phyloP scores from a whole-genome alignment of 2,329 filamentous ascomycete species.

The Beauveria medogensis region DNA sequence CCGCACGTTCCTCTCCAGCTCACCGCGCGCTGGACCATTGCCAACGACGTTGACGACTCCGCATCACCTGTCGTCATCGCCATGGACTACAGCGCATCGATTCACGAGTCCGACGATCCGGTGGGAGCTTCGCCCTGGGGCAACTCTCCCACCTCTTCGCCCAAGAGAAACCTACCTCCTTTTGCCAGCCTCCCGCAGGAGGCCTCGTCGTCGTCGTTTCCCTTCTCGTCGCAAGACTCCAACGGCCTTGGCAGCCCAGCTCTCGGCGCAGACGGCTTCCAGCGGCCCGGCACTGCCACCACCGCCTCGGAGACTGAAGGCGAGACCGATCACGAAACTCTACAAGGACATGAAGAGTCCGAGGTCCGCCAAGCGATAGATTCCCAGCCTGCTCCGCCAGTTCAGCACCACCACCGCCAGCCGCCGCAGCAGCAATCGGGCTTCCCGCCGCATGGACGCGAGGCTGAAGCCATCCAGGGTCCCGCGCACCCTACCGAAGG shows the following conservation, averaged over 20 bases:
- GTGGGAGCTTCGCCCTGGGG: slow-evolving; percentile 49
- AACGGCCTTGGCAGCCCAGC: slow-evolving; percentile 33
- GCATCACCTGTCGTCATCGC: slow-evolving; percentile 10
- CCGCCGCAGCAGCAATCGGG: slow-evolving; percentile 15
- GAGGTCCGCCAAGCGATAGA: background rate
- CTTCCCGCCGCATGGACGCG: slow-evolving; percentile 25
- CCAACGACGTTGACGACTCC: slow-evolving; percentile 2
- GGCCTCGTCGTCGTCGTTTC: slow-evolving; percentile 34
- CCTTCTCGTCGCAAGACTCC: slow-evolving; percentile 33
- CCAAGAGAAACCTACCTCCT: slow-evolving; percentile 35
- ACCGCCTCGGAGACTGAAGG: slow-evolving; percentile 37
- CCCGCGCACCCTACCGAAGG: background rate
- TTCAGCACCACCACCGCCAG: slow-evolving; percentile 17
- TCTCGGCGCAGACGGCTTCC: slow-evolving; percentile 31
- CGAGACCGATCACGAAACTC: slow-evolving; percentile 24
- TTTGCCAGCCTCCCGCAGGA: slow-evolving; percentile 36
- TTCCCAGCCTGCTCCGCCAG: slow-evolving; percentile 22
- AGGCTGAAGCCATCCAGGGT: background rate
- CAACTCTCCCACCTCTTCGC: slow-evolving; percentile 43
- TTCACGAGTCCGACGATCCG: slow-evolving; percentile 46
- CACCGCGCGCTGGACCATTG: background rate
- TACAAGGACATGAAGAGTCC: slow-evolving; percentile 18
- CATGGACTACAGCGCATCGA: slow-evolving; percentile 53
- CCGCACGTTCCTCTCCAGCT: background rate
- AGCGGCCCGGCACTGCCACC: slow-evolving; percentile 39